phyloP scores from a whole-genome alignment of 2,329 filamentous ascomycete species.

The Dactylellina leptospora region DNA sequence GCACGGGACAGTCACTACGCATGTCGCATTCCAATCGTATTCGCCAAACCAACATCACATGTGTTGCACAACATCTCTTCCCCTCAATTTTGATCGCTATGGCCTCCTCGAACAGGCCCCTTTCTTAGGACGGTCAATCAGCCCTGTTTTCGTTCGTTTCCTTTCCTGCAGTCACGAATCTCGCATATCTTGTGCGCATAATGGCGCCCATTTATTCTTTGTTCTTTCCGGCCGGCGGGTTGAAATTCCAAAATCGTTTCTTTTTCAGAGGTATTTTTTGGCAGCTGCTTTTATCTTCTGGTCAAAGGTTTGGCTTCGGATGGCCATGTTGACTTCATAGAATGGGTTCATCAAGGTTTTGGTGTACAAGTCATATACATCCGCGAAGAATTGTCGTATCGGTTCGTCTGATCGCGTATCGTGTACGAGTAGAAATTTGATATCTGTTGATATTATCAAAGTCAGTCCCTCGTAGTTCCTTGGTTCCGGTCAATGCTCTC shows the following conservation, averaged over 20 bases:
- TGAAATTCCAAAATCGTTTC: too few relatives aligned
- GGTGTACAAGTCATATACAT: conserved; percentile 95
- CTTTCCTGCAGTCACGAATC: conserved; percentile 36
- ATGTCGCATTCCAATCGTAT: conserved; percentile 46
- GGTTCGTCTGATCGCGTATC: conserved; percentile 94
- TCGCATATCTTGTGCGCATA: conserved; percentile 48
- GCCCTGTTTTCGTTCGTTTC: conserved; percentile 11
- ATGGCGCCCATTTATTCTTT: conserved; percentile 14
- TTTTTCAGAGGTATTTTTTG: conserved; percentile 87
- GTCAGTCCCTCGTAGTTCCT: too few relatives aligned
- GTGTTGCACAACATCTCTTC: conserved; percentile 52
- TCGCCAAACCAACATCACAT: conserved; percentile 53
- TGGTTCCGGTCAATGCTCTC: too few relatives aligned
- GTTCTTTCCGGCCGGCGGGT: conserved; percentile 11
- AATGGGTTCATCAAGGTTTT: conserved; percentile 98
- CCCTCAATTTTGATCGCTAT: conserved; percentile 29
- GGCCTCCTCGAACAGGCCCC: neutral
- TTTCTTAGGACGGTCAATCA: conserved; percentile 7
- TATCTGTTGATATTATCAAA: too few relatives aligned
- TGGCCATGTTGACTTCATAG: conserved; percentile 83
- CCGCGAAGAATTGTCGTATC: conserved; percentile 89
- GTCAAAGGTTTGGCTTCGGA: conserved; percentile 86
- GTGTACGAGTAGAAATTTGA: conserved; percentile 93
- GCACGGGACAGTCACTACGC: conserved; percentile 35
- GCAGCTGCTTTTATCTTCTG: conserved; percentile 83